Evolutionary conservation across 805 yeast genomes (phyloP).

Genomic region (Lipomyces anomalus): DNA sequence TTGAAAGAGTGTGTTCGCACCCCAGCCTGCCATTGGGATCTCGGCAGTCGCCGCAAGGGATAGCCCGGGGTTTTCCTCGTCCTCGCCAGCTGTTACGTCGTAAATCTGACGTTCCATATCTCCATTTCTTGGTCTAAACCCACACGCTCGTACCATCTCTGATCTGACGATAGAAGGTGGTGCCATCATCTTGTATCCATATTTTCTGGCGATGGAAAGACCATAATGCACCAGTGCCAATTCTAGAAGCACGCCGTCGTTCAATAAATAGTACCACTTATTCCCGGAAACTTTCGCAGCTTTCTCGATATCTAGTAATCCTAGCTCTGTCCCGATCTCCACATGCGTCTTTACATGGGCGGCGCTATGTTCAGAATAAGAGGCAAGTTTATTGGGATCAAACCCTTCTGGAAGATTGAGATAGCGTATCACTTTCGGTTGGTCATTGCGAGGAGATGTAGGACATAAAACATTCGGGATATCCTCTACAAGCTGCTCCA

Average conservation of each 20-base stretch:
- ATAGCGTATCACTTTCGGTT: not conserved
- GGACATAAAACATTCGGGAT: not conserved
- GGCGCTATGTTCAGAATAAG: not conserved
- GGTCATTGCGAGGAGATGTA: not conserved
- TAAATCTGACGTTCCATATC: slow-evolving; percentile 83
- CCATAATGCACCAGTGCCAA: slow-evolving; percentile 85
- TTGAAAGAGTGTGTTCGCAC: slow-evolving; percentile 47
- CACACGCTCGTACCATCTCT: slow-evolving; percentile 81
- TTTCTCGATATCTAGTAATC: slow-evolving; percentile 59
- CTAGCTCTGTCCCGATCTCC: slow-evolving; percentile 59
- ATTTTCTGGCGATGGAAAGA: slow-evolving; percentile 53
- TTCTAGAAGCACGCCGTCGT: slow-evolving; percentile 83
- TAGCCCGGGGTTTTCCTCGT: slow-evolving; percentile 26
- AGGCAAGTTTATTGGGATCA: too few species aligned
- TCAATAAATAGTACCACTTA: slow-evolving; percentile 82
- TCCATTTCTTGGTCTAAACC: slow-evolving; percentile 87
- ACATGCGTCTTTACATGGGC: slow-evolving; percentile 51
- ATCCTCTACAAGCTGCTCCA: not conserved
- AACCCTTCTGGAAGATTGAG: not conserved
- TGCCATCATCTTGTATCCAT: slow-evolving; percentile 62
- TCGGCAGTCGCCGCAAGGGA: slow-evolving; percentile 94
- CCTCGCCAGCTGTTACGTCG: slow-evolving; percentile 41
- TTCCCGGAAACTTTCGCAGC: slow-evolving; percentile 75
- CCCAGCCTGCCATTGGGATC: slow-evolving; percentile 81
- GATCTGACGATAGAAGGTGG: slow-evolving; percentile 85